Conservation (phyloP, 192 early-diverging fungal genomes). For the Coemansia sp. region DNA sequence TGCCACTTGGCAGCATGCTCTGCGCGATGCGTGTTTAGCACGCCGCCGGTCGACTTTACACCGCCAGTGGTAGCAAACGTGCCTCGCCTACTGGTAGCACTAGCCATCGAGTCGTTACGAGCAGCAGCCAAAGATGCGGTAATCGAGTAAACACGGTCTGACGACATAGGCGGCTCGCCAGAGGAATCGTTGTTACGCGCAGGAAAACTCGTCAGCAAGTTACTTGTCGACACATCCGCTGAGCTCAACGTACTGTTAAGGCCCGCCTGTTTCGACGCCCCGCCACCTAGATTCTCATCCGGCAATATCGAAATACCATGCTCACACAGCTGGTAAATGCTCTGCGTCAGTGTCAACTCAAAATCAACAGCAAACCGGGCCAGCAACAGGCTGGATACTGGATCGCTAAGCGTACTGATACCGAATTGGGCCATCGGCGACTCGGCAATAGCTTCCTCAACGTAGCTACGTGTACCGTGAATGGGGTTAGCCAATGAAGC, state of each 20-base stretch:
- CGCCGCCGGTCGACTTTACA: background rate
- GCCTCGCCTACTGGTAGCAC: conserved; percentile 17
- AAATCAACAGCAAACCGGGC: conserved; percentile 50
- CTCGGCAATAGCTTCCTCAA: conserved; percentile 14
- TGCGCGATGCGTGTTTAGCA: conserved; percentile 17
- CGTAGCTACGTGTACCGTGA: conserved; percentile 25
- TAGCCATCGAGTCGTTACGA: conserved; percentile 49
- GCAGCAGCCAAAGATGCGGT: conserved; percentile 20
- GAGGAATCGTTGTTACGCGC: background rate
- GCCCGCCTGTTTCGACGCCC: background rate
- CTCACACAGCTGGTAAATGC: conserved; percentile 57
- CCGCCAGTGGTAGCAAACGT: conserved; percentile 7
- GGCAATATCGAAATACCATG: conserved; percentile 43
- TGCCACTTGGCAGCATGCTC: conserved; percentile 44
- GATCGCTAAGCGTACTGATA: conserved; percentile 36
- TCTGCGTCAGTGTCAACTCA: conserved; percentile 53
- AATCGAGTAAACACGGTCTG: conserved; percentile 32
- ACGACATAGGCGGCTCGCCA: background rate
- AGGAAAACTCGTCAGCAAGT: conserved; percentile 6
- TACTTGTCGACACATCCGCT: conserved; percentile 26
- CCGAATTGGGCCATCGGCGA: conserved; percentile 38
- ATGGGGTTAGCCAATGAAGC: conserved; percentile 24
- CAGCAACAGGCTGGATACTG: conserved; percentile 44
- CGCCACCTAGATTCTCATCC: background rate
- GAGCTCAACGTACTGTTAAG: conserved; percentile 13